phyloP scores from a whole-genome alignment of 2,329 filamentous ascomycete species.

The Leptographium lundbergii region DNA sequence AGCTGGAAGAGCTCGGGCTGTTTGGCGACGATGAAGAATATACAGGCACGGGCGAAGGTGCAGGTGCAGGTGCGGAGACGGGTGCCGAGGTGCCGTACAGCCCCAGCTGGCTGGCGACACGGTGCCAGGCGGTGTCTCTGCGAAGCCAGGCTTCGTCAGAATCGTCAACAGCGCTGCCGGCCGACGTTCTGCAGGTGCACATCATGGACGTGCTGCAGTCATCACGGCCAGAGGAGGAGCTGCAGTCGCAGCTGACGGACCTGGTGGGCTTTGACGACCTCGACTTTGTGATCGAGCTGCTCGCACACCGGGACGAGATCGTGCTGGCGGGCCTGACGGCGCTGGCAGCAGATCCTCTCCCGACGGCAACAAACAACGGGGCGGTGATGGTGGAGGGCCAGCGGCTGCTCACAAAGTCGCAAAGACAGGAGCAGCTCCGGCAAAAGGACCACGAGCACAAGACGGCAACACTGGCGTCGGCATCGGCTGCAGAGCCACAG shows the following conservation, averaged over 20 bases:
- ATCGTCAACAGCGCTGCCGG: slow-evolving; percentile 23
- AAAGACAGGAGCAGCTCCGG: slow-evolving; percentile 68
- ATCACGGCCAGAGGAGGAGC: slow-evolving; percentile 59
- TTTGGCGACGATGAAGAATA: slow-evolving; percentile 24
- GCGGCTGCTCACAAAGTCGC: slow-evolving; percentile 57
- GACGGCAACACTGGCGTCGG: slow-evolving; percentile 54
- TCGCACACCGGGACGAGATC: slow-evolving; percentile 62
- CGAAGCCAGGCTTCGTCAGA: slow-evolving; percentile 45
- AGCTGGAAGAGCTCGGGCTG: slow-evolving; percentile 42
- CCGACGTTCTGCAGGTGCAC: slow-evolving; percentile 63
- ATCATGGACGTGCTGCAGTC: slow-evolving; percentile 63
- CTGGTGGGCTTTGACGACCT: slow-evolving; percentile 87
- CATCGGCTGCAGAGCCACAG: slow-evolving; percentile 57
- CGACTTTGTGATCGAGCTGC: slow-evolving; percentile 85
- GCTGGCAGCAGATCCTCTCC: slow-evolving; percentile 17
- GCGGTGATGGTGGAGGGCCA: slow-evolving; percentile 15
- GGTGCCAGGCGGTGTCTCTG: slow-evolving; percentile 53
- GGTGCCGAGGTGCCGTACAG: slow-evolving; percentile 29
- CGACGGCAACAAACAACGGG: not conserved
- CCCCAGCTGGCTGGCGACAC: slow-evolving; percentile 56
- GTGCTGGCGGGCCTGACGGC: slow-evolving; percentile 28
- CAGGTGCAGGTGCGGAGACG: not conserved
- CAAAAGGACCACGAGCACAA: slow-evolving; percentile 77
- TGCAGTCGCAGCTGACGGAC: slow-evolving; percentile 85
- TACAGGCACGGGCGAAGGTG: too few species aligned